Evolutionary conservation across 2,329 filamentous ascomycete species (phyloP), one percentile per base, ranked within the genome.

Genomic region (Colletotrichum paranaense): DNA sequence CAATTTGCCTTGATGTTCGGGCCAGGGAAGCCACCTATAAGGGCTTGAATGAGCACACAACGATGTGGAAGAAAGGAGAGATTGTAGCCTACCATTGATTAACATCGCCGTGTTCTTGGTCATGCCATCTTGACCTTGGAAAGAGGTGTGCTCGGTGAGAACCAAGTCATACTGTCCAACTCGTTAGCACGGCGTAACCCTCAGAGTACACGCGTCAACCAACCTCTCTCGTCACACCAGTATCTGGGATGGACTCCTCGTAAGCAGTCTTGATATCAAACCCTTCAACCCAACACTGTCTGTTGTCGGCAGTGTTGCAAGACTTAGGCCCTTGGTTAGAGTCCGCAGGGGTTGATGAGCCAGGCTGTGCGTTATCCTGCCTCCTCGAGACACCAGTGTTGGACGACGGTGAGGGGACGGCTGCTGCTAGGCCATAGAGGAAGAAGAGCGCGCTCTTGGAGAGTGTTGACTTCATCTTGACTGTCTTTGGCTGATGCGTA

Each of bases 1-100:
- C 87, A 89, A 68, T 88, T 80, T 16, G 85, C 88, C 16, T 83
- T 80, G 42, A 92, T 88, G 5, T 83, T 84, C 1, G 90, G 90
- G 1, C 90, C 90, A 22, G 76, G 76, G 32, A 77, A 77, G 26
- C 72, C 60, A 9, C 75, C 76, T 76, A 8, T 6, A 19, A 4
- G 5, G 24, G 16, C 9, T 0, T 32, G 49, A 9, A n/a, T 65
- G 14, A 73, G 62, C 8, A 42, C 26, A 2, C 4, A 46, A 14
- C 1, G 2, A 3, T 19, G 16, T n/a, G 4, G 19, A 5, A 14
- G 7, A 24, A 9, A 30, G 7, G 1, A 19, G 24, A 7, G 6
- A 16, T 7, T 3, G 9, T 2, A 1, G 22, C 69, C 35, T 56
- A 73, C 77, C 76, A 28, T 78, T 78, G 49, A 78, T 69, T 2